Base-by-base conservation (phyloP, 805 yeast species). In the Dipodascus geniculatus region DNA sequence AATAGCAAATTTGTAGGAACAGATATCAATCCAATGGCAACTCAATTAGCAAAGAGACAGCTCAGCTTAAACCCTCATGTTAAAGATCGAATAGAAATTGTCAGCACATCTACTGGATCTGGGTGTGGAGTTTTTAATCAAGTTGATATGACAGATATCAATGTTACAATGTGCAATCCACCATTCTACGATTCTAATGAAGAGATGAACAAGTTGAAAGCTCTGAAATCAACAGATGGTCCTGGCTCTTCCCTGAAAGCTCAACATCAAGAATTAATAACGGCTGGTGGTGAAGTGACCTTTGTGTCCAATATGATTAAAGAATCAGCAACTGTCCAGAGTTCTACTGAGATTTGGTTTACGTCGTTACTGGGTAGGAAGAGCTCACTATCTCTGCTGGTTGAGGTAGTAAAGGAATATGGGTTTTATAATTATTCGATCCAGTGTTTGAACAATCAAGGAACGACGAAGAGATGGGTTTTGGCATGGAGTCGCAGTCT, bases 151-250 rank as follows among this genome's bases (percentile, higher is more conserved):
- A 47, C 28, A 8, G 49, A 51, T 17, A 19, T 57, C 22, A 55
- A 54, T 31, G 70, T 76, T 54, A 65, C 71, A 3, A 68, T 78
- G 61, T 77, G 82, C 60, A 78, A 78, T 58, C 82, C 82, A 2
- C 82, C 82, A 1, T 78, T 78, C 57, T 78, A 76, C 58, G 53
- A 58, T 1, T 68, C 74, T 0, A 9, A 23, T 0, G 63, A 60
- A 1, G 80, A 75, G 48, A 55, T 74, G 59, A 51, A 55, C 2
- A 42, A 49, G 2, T 61, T 62, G 16, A 44, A 53, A 6, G 44
- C 47, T 1, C n/a, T 38, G 2, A 77, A 76, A 56, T n/a, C n/a
- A n/a, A 24, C 48, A 3, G 14, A 4, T 2, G 33, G 58, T 3
- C 57, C 65, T 0, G 53, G 60, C 14, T 61, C 65, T 2, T 17